Evolutionary conservation across 2,329 filamentous ascomycete species (phyloP).

Genomic region (Calonectria pseudoreteaudii): DNA sequence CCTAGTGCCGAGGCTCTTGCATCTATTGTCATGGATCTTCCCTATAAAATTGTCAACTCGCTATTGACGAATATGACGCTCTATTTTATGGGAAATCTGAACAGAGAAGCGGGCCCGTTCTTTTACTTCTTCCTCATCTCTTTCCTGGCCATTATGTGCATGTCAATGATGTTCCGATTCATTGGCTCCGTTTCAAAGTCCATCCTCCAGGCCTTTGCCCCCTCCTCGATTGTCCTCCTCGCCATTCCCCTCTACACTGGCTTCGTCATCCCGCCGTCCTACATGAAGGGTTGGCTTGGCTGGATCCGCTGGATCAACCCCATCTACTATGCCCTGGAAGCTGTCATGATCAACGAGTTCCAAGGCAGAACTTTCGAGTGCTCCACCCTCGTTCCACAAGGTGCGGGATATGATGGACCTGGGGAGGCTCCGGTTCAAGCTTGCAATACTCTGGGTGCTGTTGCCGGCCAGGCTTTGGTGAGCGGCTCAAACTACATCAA

Average conservation of each 20-base stretch:
- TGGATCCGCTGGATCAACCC: background rate
- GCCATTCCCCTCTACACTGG: slow-evolving; percentile 59
- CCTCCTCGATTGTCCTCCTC: slow-evolving; percentile 34
- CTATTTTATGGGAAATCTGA: slow-evolving; percentile 76
- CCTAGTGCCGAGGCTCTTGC: slow-evolving; percentile 40
- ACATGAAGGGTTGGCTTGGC: background rate
- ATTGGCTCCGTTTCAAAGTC: slow-evolving; percentile 37
- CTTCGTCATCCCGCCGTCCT: background rate
- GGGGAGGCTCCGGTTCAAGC: background rate
- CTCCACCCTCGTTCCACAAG: background rate
- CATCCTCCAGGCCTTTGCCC: slow-evolving; percentile 35
- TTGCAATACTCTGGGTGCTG: background rate
- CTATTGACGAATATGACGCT: slow-evolving; percentile 57
- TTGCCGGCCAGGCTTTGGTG: background rate
- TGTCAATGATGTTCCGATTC: slow-evolving; percentile 71
- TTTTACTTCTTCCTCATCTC: slow-evolving; percentile 59
- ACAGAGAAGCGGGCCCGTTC: slow-evolving; percentile 65
- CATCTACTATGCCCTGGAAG: background rate
- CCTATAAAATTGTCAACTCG: slow-evolving; percentile 30
- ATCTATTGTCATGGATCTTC: slow-evolving; percentile 28
- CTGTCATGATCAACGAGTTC: slow-evolving; percentile 2
- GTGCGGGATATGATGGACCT: background rate
- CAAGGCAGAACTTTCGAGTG: background rate
- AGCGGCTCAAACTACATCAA: slow-evolving; percentile 22
- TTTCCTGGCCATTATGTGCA: slow-evolving; percentile 68